Percentiles rank a stretch among this genome's conserved stretches.
These are phyloP conservation scores for Emmonsia crescens DNA, from an alignment of 2,329 filamentous ascomycete genomes.

Conservation along the genomic window DNA sequence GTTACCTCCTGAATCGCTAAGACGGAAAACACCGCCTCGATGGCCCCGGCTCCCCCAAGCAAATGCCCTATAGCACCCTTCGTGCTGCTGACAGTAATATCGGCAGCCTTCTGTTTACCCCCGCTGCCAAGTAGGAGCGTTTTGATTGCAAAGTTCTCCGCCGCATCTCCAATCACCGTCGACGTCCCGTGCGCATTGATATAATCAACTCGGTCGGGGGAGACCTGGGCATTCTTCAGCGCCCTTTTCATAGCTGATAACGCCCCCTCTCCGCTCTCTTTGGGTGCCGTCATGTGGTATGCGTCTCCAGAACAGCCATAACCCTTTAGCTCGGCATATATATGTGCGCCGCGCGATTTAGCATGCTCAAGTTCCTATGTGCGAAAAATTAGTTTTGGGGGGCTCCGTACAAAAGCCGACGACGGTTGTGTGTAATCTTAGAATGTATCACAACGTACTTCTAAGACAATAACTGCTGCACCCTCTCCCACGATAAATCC, in stretches of 20 bases:
- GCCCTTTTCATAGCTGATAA: slow-evolving; percentile 76
- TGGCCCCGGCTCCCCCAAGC: slow-evolving; percentile 78
- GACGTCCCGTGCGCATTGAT: slow-evolving; percentile 94
- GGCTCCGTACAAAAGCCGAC: background rate
- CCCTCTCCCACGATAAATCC: slow-evolving; percentile 94
- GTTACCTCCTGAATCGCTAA: slow-evolving; percentile 67
- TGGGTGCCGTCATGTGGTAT: slow-evolving; percentile 84
- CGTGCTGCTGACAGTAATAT: slow-evolving; percentile 80
- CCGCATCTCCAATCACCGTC: slow-evolving; percentile 72
- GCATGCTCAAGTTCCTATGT: slow-evolving; percentile 77
- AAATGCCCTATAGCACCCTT: slow-evolving; percentile 91
- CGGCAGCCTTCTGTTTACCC: slow-evolving; percentile 48
- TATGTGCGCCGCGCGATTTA: slow-evolving; percentile 60
- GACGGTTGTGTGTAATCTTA: background rate
- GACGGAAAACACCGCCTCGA: slow-evolving; percentile 79
- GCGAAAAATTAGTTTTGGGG: background rate
- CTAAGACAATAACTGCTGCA: slow-evolving; percentile 74
- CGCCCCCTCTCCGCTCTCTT: slow-evolving; percentile 70
- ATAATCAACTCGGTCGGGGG: slow-evolving; percentile 67
- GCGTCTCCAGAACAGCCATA: slow-evolving; percentile 90
- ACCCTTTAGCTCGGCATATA: slow-evolving; percentile 81
- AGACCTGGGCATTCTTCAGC: slow-evolving; percentile 58
- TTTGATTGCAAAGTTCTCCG: slow-evolving; percentile 76
- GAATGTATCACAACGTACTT: slow-evolving; percentile 39
- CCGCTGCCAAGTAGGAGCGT: slow-evolving; percentile 63